Percentiles rank a stretch among this genome's conserved stretches.
phyloP scores from a whole-genome alignment of 345 rosid species.

The Eucalyptus sp. region DNA sequence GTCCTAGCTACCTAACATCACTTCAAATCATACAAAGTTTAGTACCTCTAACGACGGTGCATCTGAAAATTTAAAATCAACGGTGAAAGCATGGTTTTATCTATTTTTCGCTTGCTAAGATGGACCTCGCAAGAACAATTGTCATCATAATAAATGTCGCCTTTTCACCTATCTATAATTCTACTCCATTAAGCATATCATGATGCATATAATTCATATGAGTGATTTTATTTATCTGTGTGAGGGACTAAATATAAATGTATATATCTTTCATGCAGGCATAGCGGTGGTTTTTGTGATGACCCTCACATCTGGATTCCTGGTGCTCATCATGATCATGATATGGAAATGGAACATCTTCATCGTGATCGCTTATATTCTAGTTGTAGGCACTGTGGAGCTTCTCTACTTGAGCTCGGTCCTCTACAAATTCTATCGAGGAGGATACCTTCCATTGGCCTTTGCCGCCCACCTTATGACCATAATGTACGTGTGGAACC shows the following conservation, averaged over 20 bases:
- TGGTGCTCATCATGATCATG: slow-evolving; percentile 43
- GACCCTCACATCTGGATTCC: slow-evolving; percentile 18
- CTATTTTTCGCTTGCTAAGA: not conserved
- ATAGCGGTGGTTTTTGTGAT: slow-evolving; percentile 42
- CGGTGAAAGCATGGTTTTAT: not conserved
- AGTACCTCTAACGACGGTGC: not conserved
- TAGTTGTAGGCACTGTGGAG: slow-evolving; percentile 13
- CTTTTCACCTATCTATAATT: not conserved
- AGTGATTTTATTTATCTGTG: not conserved
- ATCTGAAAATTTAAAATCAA: not conserved
- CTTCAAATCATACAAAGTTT: not conserved
- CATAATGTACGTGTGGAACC: slow-evolving; percentile 33
- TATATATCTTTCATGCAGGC: slow-evolving; percentile 8
- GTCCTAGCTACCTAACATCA: not conserved
- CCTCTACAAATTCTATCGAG: slow-evolving; percentile 26
- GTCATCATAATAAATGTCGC: not conserved
- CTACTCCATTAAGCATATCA: not conserved
- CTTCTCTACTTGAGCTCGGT: slow-evolving; percentile 25
- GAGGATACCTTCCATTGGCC: slow-evolving; percentile 37
- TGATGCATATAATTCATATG: not conserved
- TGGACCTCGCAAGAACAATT: not conserved
- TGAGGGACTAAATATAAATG: not conserved
- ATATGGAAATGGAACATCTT: slow-evolving; percentile 38
- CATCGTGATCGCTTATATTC: slow-evolving; percentile 7
- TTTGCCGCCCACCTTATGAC: slow-evolving; percentile 16